These are phyloP conservation scores for Chondrus crispus DNA, from an alignment of 23 red algal genomes.

Conservation along the genomic window DNA sequence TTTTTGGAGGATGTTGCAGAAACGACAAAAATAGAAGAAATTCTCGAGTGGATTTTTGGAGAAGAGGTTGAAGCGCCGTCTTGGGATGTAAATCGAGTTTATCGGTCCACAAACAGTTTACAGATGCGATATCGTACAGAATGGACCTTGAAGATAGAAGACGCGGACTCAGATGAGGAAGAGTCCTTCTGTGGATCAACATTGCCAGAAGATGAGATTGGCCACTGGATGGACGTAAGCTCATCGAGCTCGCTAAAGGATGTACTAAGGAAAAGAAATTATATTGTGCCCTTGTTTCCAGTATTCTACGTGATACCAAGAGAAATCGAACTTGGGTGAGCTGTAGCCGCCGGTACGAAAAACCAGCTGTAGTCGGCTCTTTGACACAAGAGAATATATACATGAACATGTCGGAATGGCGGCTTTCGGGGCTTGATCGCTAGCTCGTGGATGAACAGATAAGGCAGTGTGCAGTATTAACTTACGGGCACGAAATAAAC, in stretches of 20 bases:
- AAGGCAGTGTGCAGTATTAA: too few species aligned
- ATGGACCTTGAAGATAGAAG: neutral
- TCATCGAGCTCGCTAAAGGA: neutral
- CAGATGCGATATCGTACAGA: conserved; percentile 9
- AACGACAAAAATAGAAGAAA: conserved; percentile 9
- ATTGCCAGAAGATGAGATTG: conserved; percentile 20
- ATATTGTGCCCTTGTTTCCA: conserved; percentile 36
- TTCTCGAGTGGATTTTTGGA: conserved; percentile 25
- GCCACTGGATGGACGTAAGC: conserved; percentile 18
- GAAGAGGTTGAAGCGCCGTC: neutral
- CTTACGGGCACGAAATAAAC: too few species aligned
- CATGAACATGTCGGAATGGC: too few species aligned
- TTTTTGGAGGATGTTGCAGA: conserved; percentile 38
- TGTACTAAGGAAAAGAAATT: conserved; percentile 7
- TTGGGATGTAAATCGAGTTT: conserved; percentile 49
- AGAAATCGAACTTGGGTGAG: too few species aligned
- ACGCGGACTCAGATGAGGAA: conserved; percentile 10
- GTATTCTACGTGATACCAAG: neutral
- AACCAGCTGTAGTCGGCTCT: too few species aligned
- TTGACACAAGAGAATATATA: too few species aligned
- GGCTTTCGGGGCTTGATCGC: too few species aligned
- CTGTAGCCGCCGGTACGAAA: too few species aligned
- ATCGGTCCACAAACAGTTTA: neutral
- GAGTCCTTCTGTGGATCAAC: conserved; percentile 29
- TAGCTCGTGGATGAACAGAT: too few species aligned